A percentile compares a stretch with the other conserved stretches of the same genome.
These are phyloP conservation scores for Dendrobium nobile DNA, from an alignment of 106 monocot species.

Conservation along the genomic window DNA sequence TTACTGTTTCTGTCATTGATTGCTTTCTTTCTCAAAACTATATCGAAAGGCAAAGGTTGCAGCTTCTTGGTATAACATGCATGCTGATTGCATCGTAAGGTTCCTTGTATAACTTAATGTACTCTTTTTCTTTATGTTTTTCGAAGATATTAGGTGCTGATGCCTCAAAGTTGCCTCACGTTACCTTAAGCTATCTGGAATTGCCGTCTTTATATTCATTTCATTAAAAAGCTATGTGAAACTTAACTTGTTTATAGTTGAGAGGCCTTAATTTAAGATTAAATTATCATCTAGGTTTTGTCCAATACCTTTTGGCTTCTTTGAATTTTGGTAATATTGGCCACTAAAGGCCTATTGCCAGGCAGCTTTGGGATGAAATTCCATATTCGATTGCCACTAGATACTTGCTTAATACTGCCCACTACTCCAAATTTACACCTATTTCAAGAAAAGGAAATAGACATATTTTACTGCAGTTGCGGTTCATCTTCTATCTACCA, in stretches of 20 bases:
- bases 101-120: background rate
- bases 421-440: background rate
- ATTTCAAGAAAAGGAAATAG: background rate
- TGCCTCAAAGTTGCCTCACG: background rate
- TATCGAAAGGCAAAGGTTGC: conserved; percentile 68
- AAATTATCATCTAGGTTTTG: background rate
- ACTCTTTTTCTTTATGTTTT: background rate
- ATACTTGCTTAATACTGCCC: background rate
- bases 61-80: conserved; percentile 74
- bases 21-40: conserved; percentile 59
- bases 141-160: background rate
- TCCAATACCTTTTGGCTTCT: background rate
- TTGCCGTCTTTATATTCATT: background rate
- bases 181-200: background rate
- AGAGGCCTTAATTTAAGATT: background rate
- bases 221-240: background rate
- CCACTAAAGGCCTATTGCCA: background rate
- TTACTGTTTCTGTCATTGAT: conserved; percentile 68
- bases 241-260: background rate
- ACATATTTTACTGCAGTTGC: background rate
- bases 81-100: conserved; percentile 88
- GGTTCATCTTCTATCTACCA: too few relatives aligned
- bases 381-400: background rate
- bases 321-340: background rate
- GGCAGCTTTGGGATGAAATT: background rate